Percentiles rank a stretch among this genome's conserved stretches.
These are phyloP conservation scores for Mucor sp. DNA, from an alignment of 371 early-diverging fungal species.

Conservation along the genomic window DNA sequence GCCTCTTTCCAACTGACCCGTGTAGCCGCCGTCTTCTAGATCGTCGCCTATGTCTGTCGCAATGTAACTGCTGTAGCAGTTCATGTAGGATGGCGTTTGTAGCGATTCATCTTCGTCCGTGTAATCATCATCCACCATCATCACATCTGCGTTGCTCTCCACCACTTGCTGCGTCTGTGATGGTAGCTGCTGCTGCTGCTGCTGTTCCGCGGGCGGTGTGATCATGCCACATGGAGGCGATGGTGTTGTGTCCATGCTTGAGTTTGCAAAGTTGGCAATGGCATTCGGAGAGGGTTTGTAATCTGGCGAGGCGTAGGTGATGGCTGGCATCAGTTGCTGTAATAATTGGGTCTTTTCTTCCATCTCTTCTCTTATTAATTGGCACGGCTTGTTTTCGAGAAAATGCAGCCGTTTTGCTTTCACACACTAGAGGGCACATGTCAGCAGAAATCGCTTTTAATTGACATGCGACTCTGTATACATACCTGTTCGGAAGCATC, in stretches of 20 bases:
- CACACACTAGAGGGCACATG: not conserved
- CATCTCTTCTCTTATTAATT: not conserved
- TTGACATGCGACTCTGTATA: not conserved
- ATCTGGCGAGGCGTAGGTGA: not conserved
- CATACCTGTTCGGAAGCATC: not conserved
- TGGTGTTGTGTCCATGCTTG: not conserved
- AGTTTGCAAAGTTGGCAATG: not conserved
- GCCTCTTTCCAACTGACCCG: slow-evolving; percentile 14
- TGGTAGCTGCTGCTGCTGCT: not conserved
- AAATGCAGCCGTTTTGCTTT: not conserved
- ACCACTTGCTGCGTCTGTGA: not conserved
- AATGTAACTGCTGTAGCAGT: not conserved
- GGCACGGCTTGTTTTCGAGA: not conserved
- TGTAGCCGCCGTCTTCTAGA: slow-evolving; percentile 8
- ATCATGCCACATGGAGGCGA: not conserved
- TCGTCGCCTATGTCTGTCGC: not conserved
- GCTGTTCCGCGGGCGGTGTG: not conserved
- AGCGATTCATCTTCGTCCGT: slow-evolving; percentile 19
- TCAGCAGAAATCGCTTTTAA: not conserved
- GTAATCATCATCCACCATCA: slow-evolving; percentile 13
- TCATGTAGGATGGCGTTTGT: slow-evolving; percentile 5
- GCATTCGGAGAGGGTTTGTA: not conserved
- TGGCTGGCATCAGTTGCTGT: not conserved
- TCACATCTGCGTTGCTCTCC: not conserved
- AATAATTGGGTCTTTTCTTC: not conserved